Conservation (phyloP, 768 basidiomycete species). For the Lepiota venenata region DNA sequence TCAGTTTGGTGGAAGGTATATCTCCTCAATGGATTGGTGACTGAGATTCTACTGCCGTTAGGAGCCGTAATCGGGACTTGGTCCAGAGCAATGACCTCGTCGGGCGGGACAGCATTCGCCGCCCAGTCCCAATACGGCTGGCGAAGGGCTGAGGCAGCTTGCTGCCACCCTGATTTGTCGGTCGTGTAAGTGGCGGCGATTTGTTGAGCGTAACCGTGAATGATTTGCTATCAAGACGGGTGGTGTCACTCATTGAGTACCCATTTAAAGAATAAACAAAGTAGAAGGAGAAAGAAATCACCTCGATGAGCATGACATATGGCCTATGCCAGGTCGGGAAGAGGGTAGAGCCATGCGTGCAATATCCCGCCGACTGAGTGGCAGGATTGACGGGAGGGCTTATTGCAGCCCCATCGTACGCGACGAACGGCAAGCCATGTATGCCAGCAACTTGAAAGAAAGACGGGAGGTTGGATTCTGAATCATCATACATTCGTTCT, state of each 20-base stretch:
- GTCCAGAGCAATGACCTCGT: conserved; percentile 27
- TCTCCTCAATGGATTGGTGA: conserved; percentile 28
- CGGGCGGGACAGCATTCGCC: conserved; percentile 30
- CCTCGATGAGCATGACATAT: conserved; percentile 49
- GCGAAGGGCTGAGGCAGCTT: conserved; percentile 34
- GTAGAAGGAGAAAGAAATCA: conserved; percentile 21
- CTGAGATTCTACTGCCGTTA: conserved; percentile 20
- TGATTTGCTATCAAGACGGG: conserved; percentile 35
- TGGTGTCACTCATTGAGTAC: background rate
- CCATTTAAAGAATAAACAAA: background rate
- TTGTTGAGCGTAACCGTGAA: conserved; percentile 34
- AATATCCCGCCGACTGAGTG: conserved; percentile 41
- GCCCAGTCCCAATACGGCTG: conserved; percentile 56
- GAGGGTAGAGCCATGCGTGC: conserved; percentile 50
- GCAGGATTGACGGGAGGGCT: conserved; percentile 19
- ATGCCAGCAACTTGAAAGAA: conserved; percentile 48
- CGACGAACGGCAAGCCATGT: conserved; percentile 45
- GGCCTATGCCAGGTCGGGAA: conserved; percentile 59
- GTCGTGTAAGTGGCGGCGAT: conserved; percentile 38
- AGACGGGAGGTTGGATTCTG: conserved; percentile 30
- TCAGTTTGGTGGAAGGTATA: conserved; percentile 31
- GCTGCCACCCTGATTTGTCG: conserved; percentile 23
- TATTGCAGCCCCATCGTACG: conserved; percentile 37
- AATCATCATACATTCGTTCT: conserved; percentile 28
- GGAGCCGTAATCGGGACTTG: conserved; percentile 26